Conservation (phyloP, 352 stramenopile genomes). For the Globisporangium uncinulatum region DNA sequence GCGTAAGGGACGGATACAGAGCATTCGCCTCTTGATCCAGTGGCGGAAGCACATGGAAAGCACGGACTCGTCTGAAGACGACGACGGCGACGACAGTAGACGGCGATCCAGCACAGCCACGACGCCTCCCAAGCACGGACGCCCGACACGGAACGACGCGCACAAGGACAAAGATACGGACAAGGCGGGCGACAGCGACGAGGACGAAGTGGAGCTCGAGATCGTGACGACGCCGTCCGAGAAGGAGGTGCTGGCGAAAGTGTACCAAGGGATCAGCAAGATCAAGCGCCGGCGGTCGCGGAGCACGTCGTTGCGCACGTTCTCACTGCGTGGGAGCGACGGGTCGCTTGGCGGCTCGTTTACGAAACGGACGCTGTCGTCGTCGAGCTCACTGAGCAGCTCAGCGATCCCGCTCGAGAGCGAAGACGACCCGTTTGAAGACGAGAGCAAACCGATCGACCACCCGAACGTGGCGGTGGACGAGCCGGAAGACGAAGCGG, state of each 20-base stretch:
- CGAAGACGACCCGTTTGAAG: slow-evolving; percentile 14
- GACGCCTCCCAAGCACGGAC: no score
- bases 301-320: slow-evolving; percentile 49
- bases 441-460: slow-evolving; percentile 2
- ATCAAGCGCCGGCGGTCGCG: slow-evolving; percentile 68
- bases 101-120: no score
- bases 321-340: slow-evolving; percentile 39
- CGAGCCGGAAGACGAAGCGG: slow-evolving; percentile 20
- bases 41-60: slow-evolving; percentile 43
- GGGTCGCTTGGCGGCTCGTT: slow-evolving; percentile 23
- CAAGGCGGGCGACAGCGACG: slow-evolving; percentile 15
- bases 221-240: slow-evolving; percentile 69
- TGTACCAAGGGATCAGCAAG: slow-evolving; percentile 65
- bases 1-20: slow-evolving; percentile 44
- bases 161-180: slow-evolving; percentile 15
- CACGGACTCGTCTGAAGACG: slow-evolving; percentile 9
- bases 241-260: slow-evolving; percentile 60
- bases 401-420: slow-evolving; percentile 16
- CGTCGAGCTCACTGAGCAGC: slow-evolving; percentile 51
- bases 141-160: slow-evolving; percentile 7
- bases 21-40: slow-evolving; percentile 69
- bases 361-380: slow-evolving; percentile 41
- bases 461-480: neutral
- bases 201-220: slow-evolving; percentile 35
- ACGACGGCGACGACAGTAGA: slow-evolving; percentile 13